These are phyloP conservation scores for Mercurialis annua DNA, from an alignment of 345 rosid genomes.

Conservation along the genomic window DNA sequence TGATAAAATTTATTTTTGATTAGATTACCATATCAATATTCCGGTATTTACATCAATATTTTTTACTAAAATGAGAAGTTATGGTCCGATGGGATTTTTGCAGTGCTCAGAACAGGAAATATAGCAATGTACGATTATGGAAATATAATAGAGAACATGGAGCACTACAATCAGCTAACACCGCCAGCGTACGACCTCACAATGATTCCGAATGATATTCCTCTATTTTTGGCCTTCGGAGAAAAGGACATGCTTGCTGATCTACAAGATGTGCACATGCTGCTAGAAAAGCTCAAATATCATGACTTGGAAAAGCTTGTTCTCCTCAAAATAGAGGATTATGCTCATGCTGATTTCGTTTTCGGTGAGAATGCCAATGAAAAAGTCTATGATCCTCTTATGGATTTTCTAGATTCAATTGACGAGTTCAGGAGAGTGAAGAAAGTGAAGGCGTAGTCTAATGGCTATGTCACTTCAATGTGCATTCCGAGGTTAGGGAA, in stretches of 20 bases:
- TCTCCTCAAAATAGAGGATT: constrained; percentile 25
- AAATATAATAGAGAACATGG: constrained; percentile 33
- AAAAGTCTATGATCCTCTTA: constrained; percentile 37
- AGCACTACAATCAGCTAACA: constrained; percentile 43
- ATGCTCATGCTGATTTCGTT: constrained; percentile 53
- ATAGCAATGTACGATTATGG: constrained; percentile 50
- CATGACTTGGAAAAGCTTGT: constrained; percentile 42
- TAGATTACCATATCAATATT: too few relatives aligned
- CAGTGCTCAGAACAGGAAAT: constrained; percentile 45
- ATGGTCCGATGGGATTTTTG: neutral
- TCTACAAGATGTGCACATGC: constrained; percentile 35
- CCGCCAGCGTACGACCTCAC: constrained; percentile 50
- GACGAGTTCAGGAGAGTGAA: too few relatives aligned
- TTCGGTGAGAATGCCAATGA: constrained; percentile 37
- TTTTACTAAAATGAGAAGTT: neutral
- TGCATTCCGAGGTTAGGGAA: too few relatives aligned
- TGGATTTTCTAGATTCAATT: constrained; percentile 40
- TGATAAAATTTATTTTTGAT: too few relatives aligned
- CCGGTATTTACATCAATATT: too few relatives aligned
- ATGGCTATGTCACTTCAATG: too few relatives aligned
- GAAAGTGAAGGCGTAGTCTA: too few relatives aligned
- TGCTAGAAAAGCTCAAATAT: constrained; percentile 34
- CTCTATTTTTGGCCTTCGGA: constrained; percentile 46
- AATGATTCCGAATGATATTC: constrained; percentile 43
- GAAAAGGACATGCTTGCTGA: constrained; percentile 44